Base-by-base conservation (phyloP, 176 grass and related monocot species). In the Sorghum bicolor region DNA sequence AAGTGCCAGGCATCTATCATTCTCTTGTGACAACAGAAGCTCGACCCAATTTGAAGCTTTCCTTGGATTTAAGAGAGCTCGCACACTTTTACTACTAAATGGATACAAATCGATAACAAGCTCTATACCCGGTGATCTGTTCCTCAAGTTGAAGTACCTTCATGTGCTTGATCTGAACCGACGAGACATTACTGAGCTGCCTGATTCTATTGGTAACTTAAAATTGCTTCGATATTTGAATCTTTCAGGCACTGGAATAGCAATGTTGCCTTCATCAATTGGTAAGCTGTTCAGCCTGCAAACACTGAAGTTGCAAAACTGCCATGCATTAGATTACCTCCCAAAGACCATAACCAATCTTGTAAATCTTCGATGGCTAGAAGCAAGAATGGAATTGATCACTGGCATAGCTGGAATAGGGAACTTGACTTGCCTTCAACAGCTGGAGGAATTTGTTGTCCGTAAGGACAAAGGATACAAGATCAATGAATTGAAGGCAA, bases 171-270 rank as follows among this genome's bases (percentile, higher is more conserved):
- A 88, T 14, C 67, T 97, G 75, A 71, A 85, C 36, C 70, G 92
- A 15, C 72, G 76, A 79, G 92, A 88, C 55, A 92, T 94, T 75
- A 75, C 37, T 63, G 90, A 83, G 52, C 57, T 94, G 68, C 89
- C 94, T 52, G 73, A 97, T 67, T 87, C 92, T 67, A 76, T 97
- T 37, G 87, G 89, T 2, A 90, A 86, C 73, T 80, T 97, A 65
- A 94, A 86, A 88, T 86, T 94, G 83, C 92, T 97, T 24, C 89
- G 89, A 10, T 97, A 92, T 64, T 64, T 94, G 62, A 89, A 90
- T 85, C 74, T 97, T 30, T 84, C 87, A 1, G 65, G 80, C 43
- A 97, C 92, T 31, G 52, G 76, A 34, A 88, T 94, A 73, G 40
- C 2, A 81, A 74, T 5, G 39, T n/a, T 94, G 68, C 94, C 94